A percentile compares a stretch with the other conserved stretches of the same genome.
Evolutionary conservation across 441 rosid species (phyloP).

Genomic region (Biscutella laevigata): DNA sequence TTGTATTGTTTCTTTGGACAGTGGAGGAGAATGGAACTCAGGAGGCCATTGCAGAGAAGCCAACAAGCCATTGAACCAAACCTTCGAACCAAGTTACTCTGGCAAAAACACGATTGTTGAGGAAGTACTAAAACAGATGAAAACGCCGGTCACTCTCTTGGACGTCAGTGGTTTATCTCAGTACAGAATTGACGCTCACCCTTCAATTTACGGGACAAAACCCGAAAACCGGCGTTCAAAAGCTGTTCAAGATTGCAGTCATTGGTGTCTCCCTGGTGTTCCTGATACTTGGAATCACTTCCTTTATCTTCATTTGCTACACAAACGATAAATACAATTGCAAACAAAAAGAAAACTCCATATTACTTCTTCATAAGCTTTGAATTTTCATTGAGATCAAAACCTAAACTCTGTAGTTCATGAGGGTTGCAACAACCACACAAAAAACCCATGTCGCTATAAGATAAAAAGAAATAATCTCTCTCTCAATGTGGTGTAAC

Average conservation of each 20-base stretch:
- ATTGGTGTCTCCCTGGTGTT: conserved; percentile 75
- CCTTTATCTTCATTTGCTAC: conserved; percentile 55
- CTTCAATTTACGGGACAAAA: conserved; percentile 52
- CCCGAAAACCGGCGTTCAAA: conserved; percentile 28
- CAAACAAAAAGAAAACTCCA: not conserved
- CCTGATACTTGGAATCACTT: conserved; percentile 68
- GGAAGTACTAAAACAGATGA: conserved; percentile 60
- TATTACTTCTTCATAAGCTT: not conserved
- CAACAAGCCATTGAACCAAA: conserved; percentile 40
- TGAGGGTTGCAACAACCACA: not conserved
- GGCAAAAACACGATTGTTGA: conserved; percentile 45
- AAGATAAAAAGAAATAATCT: not conserved
- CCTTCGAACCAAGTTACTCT: conserved; percentile 25
- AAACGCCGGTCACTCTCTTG: conserved; percentile 56
- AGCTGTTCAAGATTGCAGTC: conserved; percentile 63
- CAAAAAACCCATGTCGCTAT: not conserved
- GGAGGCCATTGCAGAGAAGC: conserved; percentile 84
- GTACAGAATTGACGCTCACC: conserved; percentile 76
- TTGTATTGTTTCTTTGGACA: conserved; percentile 14
- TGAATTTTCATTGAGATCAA: not conserved
- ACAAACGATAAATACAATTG: conserved; percentile 9
- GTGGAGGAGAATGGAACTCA: conserved; percentile 87
- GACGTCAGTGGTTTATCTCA: conserved; percentile 59
- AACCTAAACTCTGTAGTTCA: not conserved
- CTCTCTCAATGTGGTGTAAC: not conserved